A percentile compares a stretch with the other conserved stretches of the same genome.
Evolutionary conservation across 768 basidiomycete genomes (phyloP).

Genomic region (Myochromella boudieri): DNA sequence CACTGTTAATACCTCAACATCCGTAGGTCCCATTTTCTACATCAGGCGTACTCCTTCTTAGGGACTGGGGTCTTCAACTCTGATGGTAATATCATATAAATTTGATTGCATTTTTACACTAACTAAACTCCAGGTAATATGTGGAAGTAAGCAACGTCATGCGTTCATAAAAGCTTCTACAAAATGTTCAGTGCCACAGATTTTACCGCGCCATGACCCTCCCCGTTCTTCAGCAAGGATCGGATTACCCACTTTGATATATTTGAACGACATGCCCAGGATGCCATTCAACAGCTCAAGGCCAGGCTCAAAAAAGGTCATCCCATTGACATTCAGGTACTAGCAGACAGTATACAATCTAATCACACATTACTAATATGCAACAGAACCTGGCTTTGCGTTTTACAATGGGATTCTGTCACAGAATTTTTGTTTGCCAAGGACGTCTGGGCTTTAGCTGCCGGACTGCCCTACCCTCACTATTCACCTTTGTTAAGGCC

Average conservation of each 20-base stretch:
- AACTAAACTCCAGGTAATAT: constrained; percentile 61
- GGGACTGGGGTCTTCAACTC: constrained; percentile 62
- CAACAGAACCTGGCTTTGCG: constrained; percentile 40
- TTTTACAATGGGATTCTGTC: constrained; percentile 65
- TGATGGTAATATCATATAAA: too few species aligned
- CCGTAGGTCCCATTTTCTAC: constrained; percentile 24
- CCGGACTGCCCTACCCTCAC: constrained; percentile 49
- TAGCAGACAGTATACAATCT: neutral
- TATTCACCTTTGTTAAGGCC: constrained; percentile 27
- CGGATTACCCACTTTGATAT: constrained; percentile 62
- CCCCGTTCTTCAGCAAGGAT: constrained; percentile 68
- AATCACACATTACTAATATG: neutral
- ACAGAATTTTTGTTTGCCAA: constrained; percentile 61
- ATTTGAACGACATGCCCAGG: constrained; percentile 53
- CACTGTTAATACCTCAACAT: too few species aligned
- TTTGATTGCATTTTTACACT: too few species aligned
- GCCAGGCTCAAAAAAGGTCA: constrained; percentile 43
- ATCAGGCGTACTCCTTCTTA: constrained; percentile 36
- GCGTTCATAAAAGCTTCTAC: neutral
- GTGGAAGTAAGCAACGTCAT: constrained; percentile 65
- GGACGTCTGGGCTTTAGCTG: constrained; percentile 48
- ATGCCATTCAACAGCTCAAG: constrained; percentile 44
- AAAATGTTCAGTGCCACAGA: constrained; percentile 25
- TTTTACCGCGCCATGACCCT: constrained; percentile 69
- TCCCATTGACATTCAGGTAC: constrained; percentile 62